A percentile compares a stretch with the other conserved stretches of the same genome.
These are phyloP conservation scores for Santalum album DNA, from an alignment of 164 flowering plant genomes.

Conservation along the genomic window DNA sequence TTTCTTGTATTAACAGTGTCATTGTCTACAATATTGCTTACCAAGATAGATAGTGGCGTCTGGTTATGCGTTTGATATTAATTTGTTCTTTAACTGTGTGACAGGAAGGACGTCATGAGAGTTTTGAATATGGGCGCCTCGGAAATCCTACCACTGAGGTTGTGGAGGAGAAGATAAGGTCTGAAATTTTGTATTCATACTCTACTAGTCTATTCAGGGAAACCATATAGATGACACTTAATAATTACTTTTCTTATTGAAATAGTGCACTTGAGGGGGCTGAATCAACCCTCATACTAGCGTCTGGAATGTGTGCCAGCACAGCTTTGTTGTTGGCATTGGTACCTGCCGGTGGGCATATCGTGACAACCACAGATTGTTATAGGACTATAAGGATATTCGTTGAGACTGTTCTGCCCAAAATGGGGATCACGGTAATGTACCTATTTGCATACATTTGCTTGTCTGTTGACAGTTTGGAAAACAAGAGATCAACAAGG, in stretches of 20 bases:
- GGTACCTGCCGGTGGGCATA: constrained; percentile 92
- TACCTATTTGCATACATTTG: neutral
- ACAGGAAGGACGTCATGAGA: constrained; percentile 65
- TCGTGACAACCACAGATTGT: constrained; percentile 94
- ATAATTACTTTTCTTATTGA: no score
- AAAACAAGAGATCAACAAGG: no score
- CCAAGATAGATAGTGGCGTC: no score
- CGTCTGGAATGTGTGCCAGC: constrained; percentile 97
- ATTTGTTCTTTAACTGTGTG: constrained; percentile 2
- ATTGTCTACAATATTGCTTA: no score
- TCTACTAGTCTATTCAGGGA: no score
- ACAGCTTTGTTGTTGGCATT: constrained; percentile 76
- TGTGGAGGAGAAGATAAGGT: constrained; percentile 85
- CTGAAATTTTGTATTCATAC: neutral
- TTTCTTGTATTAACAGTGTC: no score
- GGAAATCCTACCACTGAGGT: constrained; percentile 86
- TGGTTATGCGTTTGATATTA: no score
- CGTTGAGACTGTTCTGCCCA: constrained; percentile 77
- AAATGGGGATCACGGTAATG: constrained; percentile 76
- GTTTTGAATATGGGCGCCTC: constrained; percentile 96
- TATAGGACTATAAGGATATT: constrained; percentile 84
- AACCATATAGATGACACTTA: no score
- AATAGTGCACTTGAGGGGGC: constrained; percentile 94
- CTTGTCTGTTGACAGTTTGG: no score
- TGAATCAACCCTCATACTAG: constrained; percentile 77